A percentile compares a stretch with the other conserved stretches of the same genome.
Conservation (phyloP, 495 filamentous ascomycete genomes). For the Penicillium herquei region DNA sequence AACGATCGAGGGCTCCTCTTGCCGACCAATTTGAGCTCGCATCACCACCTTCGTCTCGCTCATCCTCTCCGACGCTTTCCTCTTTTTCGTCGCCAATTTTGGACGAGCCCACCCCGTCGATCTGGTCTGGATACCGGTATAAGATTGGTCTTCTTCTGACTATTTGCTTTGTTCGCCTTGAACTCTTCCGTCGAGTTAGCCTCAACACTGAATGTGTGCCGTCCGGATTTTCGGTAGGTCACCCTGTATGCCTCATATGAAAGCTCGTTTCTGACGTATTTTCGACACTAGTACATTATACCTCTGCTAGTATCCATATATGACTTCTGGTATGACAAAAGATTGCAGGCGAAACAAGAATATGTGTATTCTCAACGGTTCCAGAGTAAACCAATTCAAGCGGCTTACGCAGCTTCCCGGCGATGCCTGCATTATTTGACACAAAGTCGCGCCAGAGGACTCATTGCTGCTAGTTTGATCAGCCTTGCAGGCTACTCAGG, state of each 20-base stretch:
- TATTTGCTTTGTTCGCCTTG: conserved; percentile 38
- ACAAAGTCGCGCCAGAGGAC: conserved; percentile 28
- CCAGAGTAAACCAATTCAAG: conserved; percentile 16
- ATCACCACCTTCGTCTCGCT: conserved; percentile 5
- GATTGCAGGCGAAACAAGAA: conserved; percentile 19
- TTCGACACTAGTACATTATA: conserved; percentile 28
- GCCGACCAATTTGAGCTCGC: conserved; percentile 22
- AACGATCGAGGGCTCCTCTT: conserved; percentile 17
- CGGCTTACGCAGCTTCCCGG: conserved; percentile 19
- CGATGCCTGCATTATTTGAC: conserved; percentile 28
- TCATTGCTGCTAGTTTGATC: conserved; percentile 36
- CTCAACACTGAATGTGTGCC: conserved; percentile 42
- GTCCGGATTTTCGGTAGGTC: conserved; percentile 38
- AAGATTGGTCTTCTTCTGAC: conserved; percentile 25
- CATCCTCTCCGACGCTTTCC: conserved; percentile 5
- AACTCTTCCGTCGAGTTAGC: conserved; percentile 36
- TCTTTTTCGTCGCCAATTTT: conserved; percentile 1
- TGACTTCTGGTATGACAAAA: conserved; percentile 41
- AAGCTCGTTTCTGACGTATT: background rate
- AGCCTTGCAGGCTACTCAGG: conserved; percentile 28
- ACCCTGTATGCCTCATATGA: background rate
- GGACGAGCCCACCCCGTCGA: background rate
- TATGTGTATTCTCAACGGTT: conserved; percentile 23
- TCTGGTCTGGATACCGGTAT: conserved; percentile 21
- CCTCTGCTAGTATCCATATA: conserved; percentile 46